Percentiles rank a stretch among this genome's conserved stretches.
These are phyloP conservation scores for Halenospora varia DNA, from an alignment of 495 filamentous ascomycete species.

Conservation along the genomic window DNA sequence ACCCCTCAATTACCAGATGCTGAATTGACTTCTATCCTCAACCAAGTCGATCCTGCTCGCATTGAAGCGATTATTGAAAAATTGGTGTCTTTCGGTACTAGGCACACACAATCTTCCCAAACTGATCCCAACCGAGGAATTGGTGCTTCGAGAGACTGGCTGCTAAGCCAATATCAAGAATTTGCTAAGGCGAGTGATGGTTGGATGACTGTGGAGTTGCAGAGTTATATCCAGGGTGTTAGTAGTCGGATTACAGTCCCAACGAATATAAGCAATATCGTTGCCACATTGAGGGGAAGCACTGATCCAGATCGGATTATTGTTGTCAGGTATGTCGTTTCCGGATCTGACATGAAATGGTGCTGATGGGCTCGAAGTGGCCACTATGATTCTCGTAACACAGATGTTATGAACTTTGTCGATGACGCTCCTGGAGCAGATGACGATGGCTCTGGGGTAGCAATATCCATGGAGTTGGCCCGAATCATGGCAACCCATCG, in stretches of 20 bases:
- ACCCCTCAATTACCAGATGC: conserved; percentile 40
- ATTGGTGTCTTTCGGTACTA: conserved; percentile 47
- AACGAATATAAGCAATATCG: conserved; percentile 44
- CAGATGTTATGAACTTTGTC: conserved; percentile 44
- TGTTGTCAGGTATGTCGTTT: conserved; percentile 32
- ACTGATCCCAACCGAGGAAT: conserved; percentile 43
- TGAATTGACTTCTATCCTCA: conserved; percentile 38
- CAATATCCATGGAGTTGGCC: conserved; percentile 44
- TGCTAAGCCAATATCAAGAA: conserved; percentile 36
- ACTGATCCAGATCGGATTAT: conserved; percentile 41
- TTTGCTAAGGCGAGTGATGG: conserved; percentile 37
- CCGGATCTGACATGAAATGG: background rate
- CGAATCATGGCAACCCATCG: conserved; percentile 37
- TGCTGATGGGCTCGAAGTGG: conserved; percentile 22
- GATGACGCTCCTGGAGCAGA: conserved; percentile 49
- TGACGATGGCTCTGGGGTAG: conserved; percentile 34
- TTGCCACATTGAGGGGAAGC: conserved; percentile 45
- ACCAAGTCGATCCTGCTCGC: conserved; percentile 33
- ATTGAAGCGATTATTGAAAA: conserved; percentile 43
- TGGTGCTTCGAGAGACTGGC: conserved; percentile 51
- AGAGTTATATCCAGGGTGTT: conserved; percentile 40
- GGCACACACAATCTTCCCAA: conserved; percentile 46
- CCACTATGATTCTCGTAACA: conserved; percentile 48
- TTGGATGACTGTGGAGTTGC: conserved; percentile 37
- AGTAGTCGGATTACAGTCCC: conserved; percentile 40